Evolutionary conservation across 1,284 basidiomycete genomes (phyloP), one percentile per base, ranked within the genome.

Genomic region (Leucoagaricus sp.): DNA sequence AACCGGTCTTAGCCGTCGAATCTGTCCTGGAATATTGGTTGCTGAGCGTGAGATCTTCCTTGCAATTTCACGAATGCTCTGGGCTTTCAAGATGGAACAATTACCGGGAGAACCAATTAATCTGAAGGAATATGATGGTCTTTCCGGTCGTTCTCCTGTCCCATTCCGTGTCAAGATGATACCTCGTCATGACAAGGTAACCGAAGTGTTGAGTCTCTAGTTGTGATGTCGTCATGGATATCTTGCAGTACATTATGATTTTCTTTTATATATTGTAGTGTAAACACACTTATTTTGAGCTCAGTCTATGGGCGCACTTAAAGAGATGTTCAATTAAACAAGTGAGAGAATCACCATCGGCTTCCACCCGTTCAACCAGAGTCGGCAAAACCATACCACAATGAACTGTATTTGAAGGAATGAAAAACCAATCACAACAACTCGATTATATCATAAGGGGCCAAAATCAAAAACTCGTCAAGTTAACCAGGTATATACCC

Each of bases 11-110:
- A 75, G 76, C 2, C 74, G 74, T 34, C 67, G 73, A 9, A 74
- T 75, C 29, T 77, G 75, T 59, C 73, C 71, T 1, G 75, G 75
- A 13, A 73, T 75, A 59, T 64, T 64, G 59, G 68, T 75, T 10
- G 76, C 75, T 1, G 75, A 76, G 42, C 69, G 70, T 29, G 75
- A 76, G 58, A 65, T 77, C 12, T 76, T 64, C 56, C 65, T 78
- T 2, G 72, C 67, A 13, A 71, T 77, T 42, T 68, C 74, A 4
- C 66, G 71, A 49, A 68, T 76, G 67, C 65, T 77, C 21, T 73
- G 75, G 75, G 69, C 73, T 2, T 76, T 74, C 63, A 69, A 59
- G 23, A 70, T 76, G 64, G 66, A 70, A 23, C 63, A 68, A 53
- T 67, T 75, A n/a, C 69, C 73, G 0, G 68, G 63, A 2, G 70